Conservation (phyloP, 257 asterid species). For the Penstemon eatonii region DNA sequence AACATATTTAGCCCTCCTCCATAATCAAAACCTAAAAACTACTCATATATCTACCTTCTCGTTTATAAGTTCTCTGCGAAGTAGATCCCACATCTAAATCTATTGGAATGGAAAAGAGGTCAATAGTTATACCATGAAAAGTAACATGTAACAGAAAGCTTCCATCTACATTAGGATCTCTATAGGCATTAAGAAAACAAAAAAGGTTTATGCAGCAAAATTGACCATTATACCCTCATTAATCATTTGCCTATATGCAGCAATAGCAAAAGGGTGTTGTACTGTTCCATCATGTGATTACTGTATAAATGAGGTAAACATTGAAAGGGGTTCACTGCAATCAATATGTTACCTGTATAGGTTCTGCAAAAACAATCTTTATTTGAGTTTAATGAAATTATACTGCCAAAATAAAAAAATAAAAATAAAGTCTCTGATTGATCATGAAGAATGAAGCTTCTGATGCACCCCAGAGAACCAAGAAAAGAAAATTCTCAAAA, state of each 20-base stretch:
- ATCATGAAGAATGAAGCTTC: neutral
- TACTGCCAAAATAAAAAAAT: too few species aligned
- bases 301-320: conserved; percentile 71
- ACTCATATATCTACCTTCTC: conserved; percentile 98
- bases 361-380: conserved; percentile 55
- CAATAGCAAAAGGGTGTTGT: conserved; percentile 88
- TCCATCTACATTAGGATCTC: conserved; percentile 26
- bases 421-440: too few species aligned
- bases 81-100: conserved; percentile 92
- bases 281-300: conserved; percentile 64
- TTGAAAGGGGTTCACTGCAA: conserved; percentile 89
- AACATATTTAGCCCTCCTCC: too few species aligned
- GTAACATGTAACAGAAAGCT: neutral
- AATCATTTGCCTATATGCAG: conserved; percentile 87
- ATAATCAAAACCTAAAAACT: conserved; percentile 29
- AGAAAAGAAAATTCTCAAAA: neutral
- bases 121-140: conserved; percentile 40
- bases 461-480: conserved; percentile 12
- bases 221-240: conserved; percentile 69
- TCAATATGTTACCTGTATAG: conserved; percentile 86
- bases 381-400: conserved; percentile 24
- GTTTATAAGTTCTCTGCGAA: conserved; percentile 71
- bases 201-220: conserved; percentile 33
- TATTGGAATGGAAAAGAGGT: conserved; percentile 42
- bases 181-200: neutral